Conservation (phyloP, 805 yeast species). For the Ogataea paraovalis region DNA sequence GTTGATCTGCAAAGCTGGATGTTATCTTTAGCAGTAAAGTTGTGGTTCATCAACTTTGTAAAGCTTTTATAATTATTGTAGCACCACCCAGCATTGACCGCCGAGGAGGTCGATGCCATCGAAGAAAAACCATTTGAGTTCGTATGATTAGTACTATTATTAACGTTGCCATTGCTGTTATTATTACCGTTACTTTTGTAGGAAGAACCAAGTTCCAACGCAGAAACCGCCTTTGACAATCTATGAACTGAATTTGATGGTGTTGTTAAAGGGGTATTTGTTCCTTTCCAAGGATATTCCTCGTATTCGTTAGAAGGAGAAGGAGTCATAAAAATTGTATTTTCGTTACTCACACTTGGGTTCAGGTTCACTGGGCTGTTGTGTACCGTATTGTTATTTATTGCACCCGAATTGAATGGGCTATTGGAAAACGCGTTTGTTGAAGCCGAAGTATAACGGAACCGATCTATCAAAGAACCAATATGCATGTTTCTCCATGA, state of each 20-base stretch:
- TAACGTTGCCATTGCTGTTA: not conserved
- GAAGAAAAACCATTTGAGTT: not conserved
- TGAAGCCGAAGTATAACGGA: constrained; percentile 15
- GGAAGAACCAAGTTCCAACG: constrained; percentile 3
- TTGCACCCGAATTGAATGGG: not conserved
- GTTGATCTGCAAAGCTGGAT: constrained; percentile 10
- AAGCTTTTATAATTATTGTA: not conserved
- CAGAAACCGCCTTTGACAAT: constrained; percentile 6
- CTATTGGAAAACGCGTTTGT: not conserved
- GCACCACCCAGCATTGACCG: not conserved
- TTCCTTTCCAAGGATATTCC: constrained; percentile 26
- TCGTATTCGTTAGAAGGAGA: constrained; percentile 27
- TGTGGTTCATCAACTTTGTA: not conserved
- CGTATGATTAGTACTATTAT: not conserved
- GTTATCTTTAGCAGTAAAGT: constrained; percentile 7
- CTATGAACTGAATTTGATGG: constrained; percentile 8
- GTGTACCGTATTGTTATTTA: not conserved
- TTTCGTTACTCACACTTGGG: not conserved
- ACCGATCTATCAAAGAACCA: constrained; percentile 29
- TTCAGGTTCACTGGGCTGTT: constrained; percentile 1
- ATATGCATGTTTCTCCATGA: constrained; percentile 28
- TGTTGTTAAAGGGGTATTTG: constrained; percentile 8
- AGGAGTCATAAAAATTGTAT: constrained; percentile 15
- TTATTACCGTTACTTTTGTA: not conserved
- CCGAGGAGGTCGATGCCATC: not conserved